Conservation (phyloP, 345 rosid genomes). For the Brassica cretica region DNA sequence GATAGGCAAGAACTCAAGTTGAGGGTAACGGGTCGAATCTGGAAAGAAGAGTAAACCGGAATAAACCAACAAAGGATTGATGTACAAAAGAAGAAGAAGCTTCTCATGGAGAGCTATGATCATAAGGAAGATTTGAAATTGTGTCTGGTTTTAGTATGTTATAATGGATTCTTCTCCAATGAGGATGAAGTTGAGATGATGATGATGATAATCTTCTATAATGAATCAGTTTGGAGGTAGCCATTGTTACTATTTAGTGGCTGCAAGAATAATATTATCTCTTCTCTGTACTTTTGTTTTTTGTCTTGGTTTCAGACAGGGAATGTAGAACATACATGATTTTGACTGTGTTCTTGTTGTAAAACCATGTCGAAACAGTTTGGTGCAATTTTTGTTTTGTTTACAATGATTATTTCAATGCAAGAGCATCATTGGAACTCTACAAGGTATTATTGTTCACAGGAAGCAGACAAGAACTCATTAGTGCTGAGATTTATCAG, state of each 20-base stretch:
- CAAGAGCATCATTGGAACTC: conserved; percentile 57
- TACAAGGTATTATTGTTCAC: conserved; percentile 49
- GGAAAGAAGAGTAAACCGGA: conserved; percentile 80
- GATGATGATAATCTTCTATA: not conserved
- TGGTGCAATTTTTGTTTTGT: not conserved
- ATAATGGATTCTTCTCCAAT: conserved; percentile 24
- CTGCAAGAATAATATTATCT: conserved; percentile 24
- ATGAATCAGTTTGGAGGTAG: conserved; percentile 36
- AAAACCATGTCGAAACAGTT: conserved; percentile 30
- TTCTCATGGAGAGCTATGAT: conserved; percentile 19
- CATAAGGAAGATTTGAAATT: conserved; percentile 31
- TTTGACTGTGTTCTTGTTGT: conserved; percentile 37
- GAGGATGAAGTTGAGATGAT: conserved; percentile 26
- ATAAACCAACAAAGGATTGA: not conserved
- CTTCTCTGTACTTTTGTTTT: conserved; percentile 29
- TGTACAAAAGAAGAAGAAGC: conserved; percentile 39
- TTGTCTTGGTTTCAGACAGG: conserved; percentile 14
- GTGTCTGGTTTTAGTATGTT: conserved; percentile 23
- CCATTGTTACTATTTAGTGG: conserved; percentile 18
- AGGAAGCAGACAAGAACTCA: conserved; percentile 56
- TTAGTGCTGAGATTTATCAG: conserved; percentile 75
- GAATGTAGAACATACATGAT: conserved; percentile 31
- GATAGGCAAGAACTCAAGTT: conserved; percentile 88
- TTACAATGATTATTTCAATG: conserved; percentile 21
- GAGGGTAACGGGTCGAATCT: conserved; percentile 84